A percentile compares a stretch with the other conserved stretches of the same genome.
Conservation (phyloP, 2,329 filamentous ascomycete species). For the Microcera coccophila region DNA sequence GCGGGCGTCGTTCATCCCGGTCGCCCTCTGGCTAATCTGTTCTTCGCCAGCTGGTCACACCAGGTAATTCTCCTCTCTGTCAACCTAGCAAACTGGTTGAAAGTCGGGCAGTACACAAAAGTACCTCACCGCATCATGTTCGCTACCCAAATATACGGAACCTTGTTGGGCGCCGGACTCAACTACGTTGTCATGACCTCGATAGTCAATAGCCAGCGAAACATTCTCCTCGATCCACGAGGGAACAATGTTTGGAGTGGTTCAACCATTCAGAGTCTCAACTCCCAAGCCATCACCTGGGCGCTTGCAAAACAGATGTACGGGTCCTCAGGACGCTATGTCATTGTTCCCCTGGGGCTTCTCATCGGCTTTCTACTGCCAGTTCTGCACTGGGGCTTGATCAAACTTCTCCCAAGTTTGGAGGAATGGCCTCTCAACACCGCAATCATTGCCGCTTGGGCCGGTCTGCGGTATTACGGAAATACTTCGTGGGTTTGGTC, state of each 20-base stretch:
- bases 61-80: slow-evolving; percentile 33
- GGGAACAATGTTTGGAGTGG: slow-evolving; percentile 46
- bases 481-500: slow-evolving; percentile 32
- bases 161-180: slow-evolving; percentile 39
- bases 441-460: slow-evolving; percentile 37
- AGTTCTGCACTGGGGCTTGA: slow-evolving; percentile 29
- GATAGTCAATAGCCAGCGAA: slow-evolving; percentile 40
- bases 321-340: slow-evolving; percentile 10
- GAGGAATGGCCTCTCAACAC: not conserved
- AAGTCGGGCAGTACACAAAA: slow-evolving; percentile 37
- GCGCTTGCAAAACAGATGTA: slow-evolving; percentile 42
- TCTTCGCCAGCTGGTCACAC: slow-evolving; percentile 36
- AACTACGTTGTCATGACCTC: slow-evolving; percentile 46
- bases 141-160: slow-evolving; percentile 39
- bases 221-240: slow-evolving; percentile 38
- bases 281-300: slow-evolving; percentile 33
- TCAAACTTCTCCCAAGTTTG: slow-evolving; percentile 18
- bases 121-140: slow-evolving; percentile 39
- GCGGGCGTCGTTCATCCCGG: slow-evolving; percentile 44
- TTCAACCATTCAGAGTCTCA: slow-evolving; percentile 44
- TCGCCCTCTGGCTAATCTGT: slow-evolving; percentile 39
- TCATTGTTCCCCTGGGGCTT: slow-evolving; percentile 25
- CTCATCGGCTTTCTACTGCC: slow-evolving; percentile 42
- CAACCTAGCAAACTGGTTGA: slow-evolving; percentile 29
- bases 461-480: slow-evolving; percentile 40